Percentiles rank a stretch among this genome's conserved stretches.
Evolutionary conservation across 306 rosid genomes (phyloP).

Genomic region (Ziziphus jujuba): DNA sequence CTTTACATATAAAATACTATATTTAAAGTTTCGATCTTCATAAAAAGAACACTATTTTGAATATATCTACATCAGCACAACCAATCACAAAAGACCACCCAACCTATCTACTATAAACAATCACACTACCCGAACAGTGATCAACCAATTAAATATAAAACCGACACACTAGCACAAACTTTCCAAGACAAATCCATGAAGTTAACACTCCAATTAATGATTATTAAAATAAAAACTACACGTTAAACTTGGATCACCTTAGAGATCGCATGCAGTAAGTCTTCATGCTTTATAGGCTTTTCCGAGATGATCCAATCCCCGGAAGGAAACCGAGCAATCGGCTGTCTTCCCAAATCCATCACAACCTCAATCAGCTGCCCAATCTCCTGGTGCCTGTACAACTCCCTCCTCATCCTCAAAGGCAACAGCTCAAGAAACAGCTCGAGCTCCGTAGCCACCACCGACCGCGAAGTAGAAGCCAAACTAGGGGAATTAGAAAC

Average conservation of each 20-base stretch:
- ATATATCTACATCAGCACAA: slow-evolving; percentile 4
- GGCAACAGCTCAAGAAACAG: slow-evolving; percentile 76
- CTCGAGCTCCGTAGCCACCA: slow-evolving; percentile 54
- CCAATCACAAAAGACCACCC: slow-evolving; percentile 4
- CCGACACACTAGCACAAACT: background rate
- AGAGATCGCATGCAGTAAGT: slow-evolving; percentile 77
- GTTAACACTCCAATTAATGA: slow-evolving; percentile 2
- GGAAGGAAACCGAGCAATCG: slow-evolving; percentile 87
- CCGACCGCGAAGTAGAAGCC: slow-evolving; percentile 43
- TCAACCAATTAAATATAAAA: background rate
- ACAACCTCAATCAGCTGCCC: slow-evolving; percentile 84
- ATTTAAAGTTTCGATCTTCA: background rate
- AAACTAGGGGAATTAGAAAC: slow-evolving; percentile 18
- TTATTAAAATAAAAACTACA: background rate
- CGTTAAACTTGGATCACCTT: slow-evolving; percentile 47
- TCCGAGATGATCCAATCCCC: slow-evolving; percentile 91
- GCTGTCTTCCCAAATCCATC: slow-evolving; percentile 91
- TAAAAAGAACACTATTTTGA: background rate
- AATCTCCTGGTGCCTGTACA: slow-evolving; percentile 58
- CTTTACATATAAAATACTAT: background rate
- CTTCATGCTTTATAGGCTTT: slow-evolving; percentile 51
- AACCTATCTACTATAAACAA: background rate
- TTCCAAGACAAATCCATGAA: background rate
- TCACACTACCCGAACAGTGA: background rate
- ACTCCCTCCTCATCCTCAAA: slow-evolving; percentile 55